A percentile compares a stretch with the other conserved stretches of the same genome.
These are phyloP conservation scores for Plectosphaerella sp. DNA, from an alignment of 2,329 filamentous ascomycete genomes.

Conservation along the genomic window DNA sequence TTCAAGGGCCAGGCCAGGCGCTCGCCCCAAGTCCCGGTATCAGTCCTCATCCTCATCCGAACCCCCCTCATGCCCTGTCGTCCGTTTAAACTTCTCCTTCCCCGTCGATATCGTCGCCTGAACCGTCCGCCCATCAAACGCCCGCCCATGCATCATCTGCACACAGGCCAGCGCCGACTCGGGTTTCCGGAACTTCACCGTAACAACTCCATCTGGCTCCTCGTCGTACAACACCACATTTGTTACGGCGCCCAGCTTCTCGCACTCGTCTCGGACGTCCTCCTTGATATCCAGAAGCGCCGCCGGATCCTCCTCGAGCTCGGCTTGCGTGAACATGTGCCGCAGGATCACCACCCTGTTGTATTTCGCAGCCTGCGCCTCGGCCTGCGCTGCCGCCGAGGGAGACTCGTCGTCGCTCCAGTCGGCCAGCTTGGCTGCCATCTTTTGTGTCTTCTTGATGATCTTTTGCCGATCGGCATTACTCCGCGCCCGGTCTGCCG, in stretches of 20 bases:
- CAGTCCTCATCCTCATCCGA: slow-evolving; percentile 28
- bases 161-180: slow-evolving; percentile 71
- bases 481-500: slow-evolving; percentile 18
- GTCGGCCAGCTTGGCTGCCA: slow-evolving; percentile 87
- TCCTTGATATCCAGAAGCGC: slow-evolving; percentile 89
- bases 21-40: not conserved
- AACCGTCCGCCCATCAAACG: slow-evolving; percentile 69
- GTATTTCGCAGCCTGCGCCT: slow-evolving; percentile 47
- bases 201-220: slow-evolving; percentile 79
- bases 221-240: slow-evolving; percentile 88
- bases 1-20: no score
- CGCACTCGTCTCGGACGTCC: slow-evolving; percentile 86
- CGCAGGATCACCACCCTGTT: slow-evolving; percentile 84
- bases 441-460: slow-evolving; percentile 84
- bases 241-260: slow-evolving; percentile 80
- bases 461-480: slow-evolving; percentile 78
- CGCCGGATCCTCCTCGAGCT: slow-evolving; percentile 79
- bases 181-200: slow-evolving; percentile 71
- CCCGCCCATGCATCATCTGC: slow-evolving; percentile 71
- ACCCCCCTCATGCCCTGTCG: slow-evolving; percentile 48
- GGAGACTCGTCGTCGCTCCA: slow-evolving; percentile 85
- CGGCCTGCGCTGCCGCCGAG: slow-evolving; percentile 18
- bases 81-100: slow-evolving; percentile 69
- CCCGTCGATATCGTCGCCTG: slow-evolving; percentile 68
- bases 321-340: slow-evolving; percentile 86